phyloP scores from a whole-genome alignment of 331 rosid species.

The Saraca asoca region DNA sequence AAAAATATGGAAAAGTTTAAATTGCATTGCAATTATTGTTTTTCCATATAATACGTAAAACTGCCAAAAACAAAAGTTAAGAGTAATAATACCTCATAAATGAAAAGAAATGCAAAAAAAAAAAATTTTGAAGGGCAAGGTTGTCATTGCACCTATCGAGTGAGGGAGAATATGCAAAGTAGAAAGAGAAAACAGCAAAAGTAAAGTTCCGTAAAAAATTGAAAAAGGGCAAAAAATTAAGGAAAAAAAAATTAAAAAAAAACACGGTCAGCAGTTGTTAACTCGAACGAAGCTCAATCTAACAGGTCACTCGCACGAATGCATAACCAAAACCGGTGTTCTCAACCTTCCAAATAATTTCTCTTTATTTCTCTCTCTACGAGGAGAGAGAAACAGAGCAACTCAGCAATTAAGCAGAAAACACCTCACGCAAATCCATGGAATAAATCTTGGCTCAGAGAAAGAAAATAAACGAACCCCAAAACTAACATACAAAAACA shows the following conservation, averaged over 20 bases:
- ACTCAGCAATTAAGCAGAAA: slow-evolving; percentile 4
- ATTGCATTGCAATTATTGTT: too few species aligned
- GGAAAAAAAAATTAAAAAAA: background rate
- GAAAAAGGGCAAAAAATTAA: background rate
- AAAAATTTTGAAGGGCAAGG: too few species aligned
- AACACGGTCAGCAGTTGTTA: slow-evolving; percentile 36
- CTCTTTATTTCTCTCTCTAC: slow-evolving; percentile 15
- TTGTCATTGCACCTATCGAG: too few species aligned
- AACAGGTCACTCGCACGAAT: background rate
- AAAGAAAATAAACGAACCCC: slow-evolving; percentile 2
- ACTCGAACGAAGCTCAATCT: slow-evolving; percentile 10
- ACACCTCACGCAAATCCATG: slow-evolving; percentile 38
- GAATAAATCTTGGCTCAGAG: slow-evolving; percentile 14
- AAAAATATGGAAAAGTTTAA: too few species aligned
- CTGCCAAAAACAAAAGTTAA: too few species aligned
- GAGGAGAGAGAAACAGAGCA: slow-evolving; percentile 5
- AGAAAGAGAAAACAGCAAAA: too few species aligned
- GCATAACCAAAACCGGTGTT: background rate
- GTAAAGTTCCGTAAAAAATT: too few species aligned
- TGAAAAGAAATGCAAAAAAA: too few species aligned
- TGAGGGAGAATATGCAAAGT: too few species aligned
- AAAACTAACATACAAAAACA: background rate
- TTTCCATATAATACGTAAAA: too few species aligned
- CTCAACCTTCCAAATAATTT: slow-evolving; percentile 20
- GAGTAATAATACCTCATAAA: too few species aligned